A percentile compares a stretch with the other conserved stretches of the same genome.
phyloP scores from a whole-genome alignment of 257 asterid genomes.

The Solanum tarapatanum region DNA sequence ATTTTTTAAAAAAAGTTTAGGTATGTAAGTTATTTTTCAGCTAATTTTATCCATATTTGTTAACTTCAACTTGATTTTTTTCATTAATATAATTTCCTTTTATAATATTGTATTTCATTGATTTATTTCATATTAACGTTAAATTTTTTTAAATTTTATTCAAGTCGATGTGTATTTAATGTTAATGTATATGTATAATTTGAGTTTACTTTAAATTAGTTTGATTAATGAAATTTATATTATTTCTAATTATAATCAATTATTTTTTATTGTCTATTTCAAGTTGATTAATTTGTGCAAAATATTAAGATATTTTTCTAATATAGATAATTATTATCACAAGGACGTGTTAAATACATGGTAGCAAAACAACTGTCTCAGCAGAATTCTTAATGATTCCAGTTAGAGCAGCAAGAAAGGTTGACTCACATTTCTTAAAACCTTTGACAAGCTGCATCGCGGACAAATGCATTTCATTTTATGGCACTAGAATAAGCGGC shows the following conservation, averaged over 20 bases:
- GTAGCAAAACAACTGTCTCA: rapidly evolving
- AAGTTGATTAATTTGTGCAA: neutral
- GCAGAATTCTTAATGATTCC: neutral
- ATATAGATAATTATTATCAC: neutral
- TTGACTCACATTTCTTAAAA: neutral
- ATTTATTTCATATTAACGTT: too few species aligned
- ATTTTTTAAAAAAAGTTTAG: too few species aligned
- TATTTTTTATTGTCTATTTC: neutral
- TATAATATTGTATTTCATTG: neutral
- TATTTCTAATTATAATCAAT: neutral
- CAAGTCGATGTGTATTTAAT: too few species aligned
- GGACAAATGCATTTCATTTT: neutral
- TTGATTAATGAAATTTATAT: too few species aligned
- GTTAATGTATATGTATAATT: neutral
- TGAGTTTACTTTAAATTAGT: neutral
- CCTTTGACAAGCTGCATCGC: neutral
- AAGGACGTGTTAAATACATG: neutral
- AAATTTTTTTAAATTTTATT: too few species aligned
- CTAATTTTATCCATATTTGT: neutral
- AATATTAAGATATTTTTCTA: too few species aligned
- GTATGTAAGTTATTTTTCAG: neutral
- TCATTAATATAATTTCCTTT: neutral
- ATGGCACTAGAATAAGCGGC: neutral
- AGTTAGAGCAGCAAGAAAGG: neutral
- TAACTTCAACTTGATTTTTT: neutral